Conservation (phyloP, 345 rosid genomes). For the Gynandropsis gynandra region DNA sequence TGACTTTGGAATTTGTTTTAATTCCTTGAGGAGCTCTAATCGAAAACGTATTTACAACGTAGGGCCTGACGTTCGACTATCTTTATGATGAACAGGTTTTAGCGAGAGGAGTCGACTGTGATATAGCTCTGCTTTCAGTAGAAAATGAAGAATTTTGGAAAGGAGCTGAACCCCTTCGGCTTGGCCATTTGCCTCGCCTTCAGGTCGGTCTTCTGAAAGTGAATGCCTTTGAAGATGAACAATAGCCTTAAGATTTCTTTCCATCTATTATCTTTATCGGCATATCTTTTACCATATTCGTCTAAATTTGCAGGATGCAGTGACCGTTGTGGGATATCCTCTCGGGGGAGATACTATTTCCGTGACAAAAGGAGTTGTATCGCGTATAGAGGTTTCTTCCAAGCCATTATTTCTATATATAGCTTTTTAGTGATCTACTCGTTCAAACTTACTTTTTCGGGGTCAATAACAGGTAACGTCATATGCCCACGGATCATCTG, state of each 20-base stretch:
- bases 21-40: too few species aligned
- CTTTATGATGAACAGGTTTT: not conserved
- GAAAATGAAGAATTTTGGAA: slow-evolving; percentile 86
- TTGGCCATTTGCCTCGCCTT: slow-evolving; percentile 88
- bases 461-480: too few species aligned
- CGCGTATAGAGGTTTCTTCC: slow-evolving; percentile 91
- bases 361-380: slow-evolving; percentile 93
- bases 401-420: too few species aligned
- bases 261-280: too few species aligned
- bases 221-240: too few species aligned
- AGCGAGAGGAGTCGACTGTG: not conserved
- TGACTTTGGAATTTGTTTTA: too few species aligned
- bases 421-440: too few species aligned
- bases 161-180: slow-evolving; percentile 74
- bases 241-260: too few species aligned
- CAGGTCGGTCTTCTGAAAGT: too few species aligned
- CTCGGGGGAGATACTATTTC: slow-evolving; percentile 96
- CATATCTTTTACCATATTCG: too few species aligned
- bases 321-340: slow-evolving; percentile 93
- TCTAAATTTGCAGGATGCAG: slow-evolving; percentile 97
- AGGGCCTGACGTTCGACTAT: not conserved
- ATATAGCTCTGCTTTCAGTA: slow-evolving; percentile 61
- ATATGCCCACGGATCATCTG: slow-evolving; percentile 87
- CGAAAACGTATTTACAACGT: too few species aligned
- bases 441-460: too few species aligned